phyloP scores from a whole-genome alignment of 2,329 filamentous ascomycete species.

The Plenodomus tracheiphilus region DNA sequence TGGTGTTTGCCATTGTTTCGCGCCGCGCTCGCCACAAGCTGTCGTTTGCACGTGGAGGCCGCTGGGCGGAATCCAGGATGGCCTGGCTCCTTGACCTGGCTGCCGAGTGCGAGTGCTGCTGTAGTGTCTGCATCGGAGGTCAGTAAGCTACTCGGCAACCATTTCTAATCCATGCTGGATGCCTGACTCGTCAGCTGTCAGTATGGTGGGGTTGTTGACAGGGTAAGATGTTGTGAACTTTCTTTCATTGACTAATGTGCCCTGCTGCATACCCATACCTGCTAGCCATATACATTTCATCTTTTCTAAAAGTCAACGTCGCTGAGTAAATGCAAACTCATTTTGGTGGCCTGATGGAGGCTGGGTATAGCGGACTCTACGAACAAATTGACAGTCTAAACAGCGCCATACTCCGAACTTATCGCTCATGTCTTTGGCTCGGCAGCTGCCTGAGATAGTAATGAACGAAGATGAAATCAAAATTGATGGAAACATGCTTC shows the following conservation, averaged over 20 bases:
- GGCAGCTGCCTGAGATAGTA: not conserved
- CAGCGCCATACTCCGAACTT: conserved; percentile 2
- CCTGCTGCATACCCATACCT: not conserved
- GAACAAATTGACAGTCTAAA: conserved; percentile 1
- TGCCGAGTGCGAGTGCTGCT: not conserved
- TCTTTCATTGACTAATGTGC: conserved; percentile 5
- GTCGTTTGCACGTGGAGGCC: not conserved
- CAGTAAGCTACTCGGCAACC: not conserved
- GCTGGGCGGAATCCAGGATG: not conserved
- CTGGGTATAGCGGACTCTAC: conserved; percentile 6
- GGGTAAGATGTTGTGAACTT: not conserved
- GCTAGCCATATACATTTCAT: not conserved
- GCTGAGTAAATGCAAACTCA: not conserved
- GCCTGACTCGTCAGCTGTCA: not conserved
- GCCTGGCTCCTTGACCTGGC: not conserved
- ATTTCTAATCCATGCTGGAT: not conserved
- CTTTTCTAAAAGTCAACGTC: not conserved
- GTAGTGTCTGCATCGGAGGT: not conserved
- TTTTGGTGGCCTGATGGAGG: not conserved
- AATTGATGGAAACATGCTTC: not conserved
- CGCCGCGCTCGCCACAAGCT: not conserved
- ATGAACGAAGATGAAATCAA: not conserved
- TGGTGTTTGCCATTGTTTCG: not conserved
- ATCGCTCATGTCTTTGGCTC: not conserved
- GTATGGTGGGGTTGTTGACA: not conserved